Evolutionary conservation across 495 filamentous ascomycete species (phyloP).

Genomic region (Annulohypoxylon nitens): DNA sequence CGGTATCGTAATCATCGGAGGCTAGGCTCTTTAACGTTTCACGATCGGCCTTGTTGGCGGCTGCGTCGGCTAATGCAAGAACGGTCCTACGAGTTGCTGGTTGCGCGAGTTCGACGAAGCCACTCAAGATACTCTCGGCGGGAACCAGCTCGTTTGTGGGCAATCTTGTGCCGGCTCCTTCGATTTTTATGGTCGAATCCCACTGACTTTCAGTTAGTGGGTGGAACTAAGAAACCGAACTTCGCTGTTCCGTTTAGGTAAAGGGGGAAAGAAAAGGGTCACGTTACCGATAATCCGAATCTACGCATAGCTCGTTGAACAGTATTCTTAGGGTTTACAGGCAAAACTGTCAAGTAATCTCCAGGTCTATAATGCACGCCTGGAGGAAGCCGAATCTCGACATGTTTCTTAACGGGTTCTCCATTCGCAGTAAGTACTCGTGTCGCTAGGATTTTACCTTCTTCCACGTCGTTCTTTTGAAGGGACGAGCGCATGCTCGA

Average conservation of each 20-base stretch:
- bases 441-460: conserved; percentile 65
- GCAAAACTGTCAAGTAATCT: conserved; percentile 75
- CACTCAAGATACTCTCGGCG: conserved; percentile 67
- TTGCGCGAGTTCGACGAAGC: conserved; percentile 75
- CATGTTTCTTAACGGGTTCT: conserved; percentile 68
- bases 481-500: conserved; percentile 52
- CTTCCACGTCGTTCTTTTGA: conserved; percentile 67
- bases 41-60: conserved; percentile 35
- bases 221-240: neutral
- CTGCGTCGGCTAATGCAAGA: conserved; percentile 38
- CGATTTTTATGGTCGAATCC: conserved; percentile 32
- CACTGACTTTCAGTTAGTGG: conserved; percentile 21
- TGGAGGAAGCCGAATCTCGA: conserved; percentile 70
- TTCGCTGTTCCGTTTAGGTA: neutral
- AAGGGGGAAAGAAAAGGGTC: neutral
- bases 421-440: conserved; percentile 63
- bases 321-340: conserved; percentile 68
- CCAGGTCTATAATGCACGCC: conserved; percentile 72
- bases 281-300: conserved; percentile 50
- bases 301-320: conserved; percentile 58
- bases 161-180: conserved; percentile 59
- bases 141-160: conserved; percentile 67
- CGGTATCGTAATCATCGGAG: conserved; percentile 38
- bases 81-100: conserved; percentile 65
- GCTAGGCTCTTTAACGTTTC: conserved; percentile 30